phyloP scores from a whole-genome alignment of 139 green algal genomes.

The Tetraselmis chui region DNA sequence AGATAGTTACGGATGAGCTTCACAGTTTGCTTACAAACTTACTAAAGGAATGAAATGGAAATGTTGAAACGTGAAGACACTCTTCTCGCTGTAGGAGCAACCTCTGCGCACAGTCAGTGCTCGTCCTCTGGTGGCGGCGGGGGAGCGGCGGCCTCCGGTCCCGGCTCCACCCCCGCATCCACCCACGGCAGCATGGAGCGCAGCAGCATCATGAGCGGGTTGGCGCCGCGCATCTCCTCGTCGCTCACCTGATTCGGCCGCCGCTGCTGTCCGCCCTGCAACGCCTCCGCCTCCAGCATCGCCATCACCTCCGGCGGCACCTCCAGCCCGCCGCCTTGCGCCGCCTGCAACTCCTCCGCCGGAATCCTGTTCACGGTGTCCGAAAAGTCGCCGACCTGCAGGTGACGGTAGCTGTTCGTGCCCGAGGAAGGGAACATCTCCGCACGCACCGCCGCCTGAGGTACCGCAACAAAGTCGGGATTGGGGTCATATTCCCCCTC shows the following conservation, averaged over 20 bases:
- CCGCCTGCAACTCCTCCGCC: conserved; percentile 37
- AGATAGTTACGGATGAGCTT: too few species aligned
- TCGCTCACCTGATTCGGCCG: conserved; percentile 10
- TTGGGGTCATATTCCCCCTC: too few species aligned
- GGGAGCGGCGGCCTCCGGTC: too few species aligned
- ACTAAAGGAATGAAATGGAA: too few species aligned
- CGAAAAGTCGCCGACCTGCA: conserved; percentile 70
- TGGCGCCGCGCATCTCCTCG: conserved; percentile 42
- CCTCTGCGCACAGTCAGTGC: too few species aligned
- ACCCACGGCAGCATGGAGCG: conserved; percentile 73
- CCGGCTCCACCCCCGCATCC: conserved; percentile 52
- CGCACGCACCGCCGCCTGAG: not conserved
- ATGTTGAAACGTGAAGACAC: too few species aligned
- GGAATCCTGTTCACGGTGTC: conserved; percentile 65
- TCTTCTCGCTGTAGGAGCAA: too few species aligned
- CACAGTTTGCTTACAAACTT: too few species aligned
- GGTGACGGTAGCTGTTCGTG: conserved; percentile 38
- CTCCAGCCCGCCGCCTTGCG: not conserved
- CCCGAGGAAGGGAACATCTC: conserved; percentile 20
- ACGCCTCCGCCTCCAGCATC: not conserved
- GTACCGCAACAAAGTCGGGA: not conserved
- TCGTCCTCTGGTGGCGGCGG: too few species aligned
- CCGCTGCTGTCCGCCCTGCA: not conserved
- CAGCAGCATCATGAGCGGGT: conserved; percentile 66
- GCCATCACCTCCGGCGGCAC: not conserved